Percentiles rank a stretch among this genome's conserved stretches.
Conservation (phyloP, 257 asterid genomes). For the Eustoma russellianum region DNA sequence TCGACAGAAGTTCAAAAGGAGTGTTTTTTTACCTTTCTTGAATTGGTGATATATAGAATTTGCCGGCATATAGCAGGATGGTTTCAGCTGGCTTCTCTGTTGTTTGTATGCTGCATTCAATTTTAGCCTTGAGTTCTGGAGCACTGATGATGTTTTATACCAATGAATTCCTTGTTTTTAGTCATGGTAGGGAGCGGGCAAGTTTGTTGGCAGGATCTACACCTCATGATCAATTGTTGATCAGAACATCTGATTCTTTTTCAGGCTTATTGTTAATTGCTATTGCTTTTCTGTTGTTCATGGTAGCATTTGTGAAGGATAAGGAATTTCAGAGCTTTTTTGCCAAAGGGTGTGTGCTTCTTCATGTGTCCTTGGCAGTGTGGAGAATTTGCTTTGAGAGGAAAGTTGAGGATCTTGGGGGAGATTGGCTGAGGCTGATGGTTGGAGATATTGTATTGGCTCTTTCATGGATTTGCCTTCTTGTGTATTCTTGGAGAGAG, state of each 20-base stretch:
- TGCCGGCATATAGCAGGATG: constrained; percentile 25
- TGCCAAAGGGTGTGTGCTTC: constrained; percentile 69
- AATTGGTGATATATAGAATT: background rate
- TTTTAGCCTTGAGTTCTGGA: constrained; percentile 72
- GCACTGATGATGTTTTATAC: constrained; percentile 75
- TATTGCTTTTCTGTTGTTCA: constrained; percentile 72
- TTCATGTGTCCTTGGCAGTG: constrained; percentile 72
- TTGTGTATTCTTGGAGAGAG: constrained; percentile 85
- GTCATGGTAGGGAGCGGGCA: constrained; percentile 82
- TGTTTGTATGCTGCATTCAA: constrained; percentile 64
- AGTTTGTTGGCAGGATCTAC: constrained; percentile 78
- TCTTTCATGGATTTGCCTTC: constrained; percentile 78
- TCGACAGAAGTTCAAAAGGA: background rate
- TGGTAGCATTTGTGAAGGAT: constrained; percentile 91
- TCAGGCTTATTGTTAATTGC: constrained; percentile 77
- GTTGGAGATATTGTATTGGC: constrained; percentile 69
- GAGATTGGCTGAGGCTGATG: constrained; percentile 74
- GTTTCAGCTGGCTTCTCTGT: constrained; percentile 61
- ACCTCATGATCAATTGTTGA: constrained; percentile 79
- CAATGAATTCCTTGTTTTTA: constrained; percentile 55
- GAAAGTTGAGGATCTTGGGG: constrained; percentile 74
- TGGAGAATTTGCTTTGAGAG: constrained; percentile 89
- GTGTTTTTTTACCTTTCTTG: background rate
- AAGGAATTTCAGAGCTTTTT: constrained; percentile 75
- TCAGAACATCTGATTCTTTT: constrained; percentile 80